Conservation (phyloP, 352 stramenopile genomes). For the Blastocystis sp. region DNA sequence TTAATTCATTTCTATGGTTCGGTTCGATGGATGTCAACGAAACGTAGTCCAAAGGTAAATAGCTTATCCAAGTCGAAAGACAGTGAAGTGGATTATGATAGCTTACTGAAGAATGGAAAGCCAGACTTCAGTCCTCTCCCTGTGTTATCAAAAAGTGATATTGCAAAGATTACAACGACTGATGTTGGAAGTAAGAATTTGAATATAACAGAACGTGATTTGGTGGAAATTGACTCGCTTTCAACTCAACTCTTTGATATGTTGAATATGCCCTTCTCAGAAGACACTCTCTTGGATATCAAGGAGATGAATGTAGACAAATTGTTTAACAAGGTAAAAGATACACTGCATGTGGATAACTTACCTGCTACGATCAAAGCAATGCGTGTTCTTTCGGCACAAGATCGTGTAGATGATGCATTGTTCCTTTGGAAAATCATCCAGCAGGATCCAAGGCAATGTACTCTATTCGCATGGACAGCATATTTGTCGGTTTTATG, state of each 20-base stretch:
- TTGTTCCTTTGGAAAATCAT: conserved; percentile 6
- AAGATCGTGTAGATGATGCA: conserved; percentile 40
- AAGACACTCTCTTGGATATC: background rate
- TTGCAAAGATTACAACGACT: conserved; percentile 17
- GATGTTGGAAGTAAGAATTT: conserved; percentile 30
- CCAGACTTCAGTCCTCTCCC: conserved; percentile 43
- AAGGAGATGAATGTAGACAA: conserved; percentile 40
- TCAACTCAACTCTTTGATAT: background rate
- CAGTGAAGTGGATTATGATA: no score
- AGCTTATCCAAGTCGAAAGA: no score
- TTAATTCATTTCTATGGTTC: no score
- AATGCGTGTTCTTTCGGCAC: conserved; percentile 30
- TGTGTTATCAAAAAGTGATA: conserved; percentile 10
- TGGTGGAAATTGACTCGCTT: conserved; percentile 20
- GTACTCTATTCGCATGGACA: conserved; percentile 47
- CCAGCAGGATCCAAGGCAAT: conserved; percentile 5
- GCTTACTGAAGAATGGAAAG: background rate
- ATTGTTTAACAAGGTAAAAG: conserved; percentile 16
- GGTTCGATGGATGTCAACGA: no score
- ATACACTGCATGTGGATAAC: conserved; percentile 41
- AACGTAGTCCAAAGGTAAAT: no score
- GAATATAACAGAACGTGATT: conserved; percentile 27
- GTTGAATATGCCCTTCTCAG: conserved; percentile 16
- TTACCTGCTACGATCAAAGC: conserved; percentile 35
- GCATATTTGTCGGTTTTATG: conserved; percentile 2